phyloP scores from a whole-genome alignment of 805 yeast genomes.

The Candida railenensis region DNA sequence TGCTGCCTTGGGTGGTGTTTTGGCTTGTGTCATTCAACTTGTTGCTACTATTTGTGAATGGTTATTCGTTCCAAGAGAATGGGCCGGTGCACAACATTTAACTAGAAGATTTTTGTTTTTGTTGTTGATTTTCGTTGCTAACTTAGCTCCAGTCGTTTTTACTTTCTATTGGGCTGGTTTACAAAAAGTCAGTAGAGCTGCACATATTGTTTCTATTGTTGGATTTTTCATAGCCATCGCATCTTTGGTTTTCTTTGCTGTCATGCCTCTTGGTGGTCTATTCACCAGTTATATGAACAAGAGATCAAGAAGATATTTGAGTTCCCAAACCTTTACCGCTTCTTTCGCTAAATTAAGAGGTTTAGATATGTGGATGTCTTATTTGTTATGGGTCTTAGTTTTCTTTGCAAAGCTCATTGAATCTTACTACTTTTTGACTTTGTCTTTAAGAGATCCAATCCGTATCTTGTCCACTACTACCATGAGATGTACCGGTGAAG shows the following conservation, averaged over 20 bases:
- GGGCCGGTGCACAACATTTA: constrained; percentile 99
- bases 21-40: constrained; percentile 80
- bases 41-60: constrained; percentile 89
- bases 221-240: constrained; percentile 86
- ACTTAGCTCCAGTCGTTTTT: constrained; percentile 84
- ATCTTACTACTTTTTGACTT: constrained; percentile 88
- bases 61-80: constrained; percentile 93
- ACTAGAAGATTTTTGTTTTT: constrained; percentile 82
- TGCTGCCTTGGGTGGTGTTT: constrained; percentile 86
- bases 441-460: constrained; percentile 92
- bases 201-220: constrained; percentile 77
- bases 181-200: constrained; percentile 64
- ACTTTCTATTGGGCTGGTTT: constrained; percentile 79
- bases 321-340: constrained; percentile 96
- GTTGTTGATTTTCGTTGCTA: constrained; percentile 60
- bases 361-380: constrained; percentile 94
- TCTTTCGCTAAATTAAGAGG: constrained; percentile 79
- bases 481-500: constrained; percentile 96
- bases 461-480: constrained; percentile 79
- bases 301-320: constrained; percentile 81
- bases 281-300: constrained; percentile 91
- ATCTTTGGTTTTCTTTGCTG: constrained; percentile 80
- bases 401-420: constrained; percentile 87
- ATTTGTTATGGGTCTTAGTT: constrained; percentile 84
- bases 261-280: constrained; percentile 96